Evolutionary conservation across 805 yeast species (phyloP).

Genomic region (Cyberlindnera petersonii): DNA sequence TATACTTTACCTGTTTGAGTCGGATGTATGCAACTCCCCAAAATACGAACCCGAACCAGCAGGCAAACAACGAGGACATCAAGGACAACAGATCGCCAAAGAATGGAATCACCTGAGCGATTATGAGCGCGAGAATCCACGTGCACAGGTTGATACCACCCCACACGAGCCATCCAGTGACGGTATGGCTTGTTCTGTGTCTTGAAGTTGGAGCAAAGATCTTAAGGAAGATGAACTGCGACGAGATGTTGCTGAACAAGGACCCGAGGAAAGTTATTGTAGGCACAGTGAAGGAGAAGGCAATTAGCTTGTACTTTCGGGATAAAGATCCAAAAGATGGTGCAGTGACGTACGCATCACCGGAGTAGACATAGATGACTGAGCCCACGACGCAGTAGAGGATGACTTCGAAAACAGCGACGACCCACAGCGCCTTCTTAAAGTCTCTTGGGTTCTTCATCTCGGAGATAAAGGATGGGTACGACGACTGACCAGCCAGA

Average conservation of each 20-base stretch:
- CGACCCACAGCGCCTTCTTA: conserved; percentile 50
- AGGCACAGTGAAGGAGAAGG: conserved; percentile 58
- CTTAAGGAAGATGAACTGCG: conserved; percentile 46
- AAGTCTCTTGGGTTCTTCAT: conserved; percentile 56
- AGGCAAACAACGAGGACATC: conserved; percentile 59
- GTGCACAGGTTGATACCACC: conserved; percentile 36
- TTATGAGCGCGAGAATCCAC: conserved; percentile 53
- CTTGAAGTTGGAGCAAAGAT: conserved; percentile 39
- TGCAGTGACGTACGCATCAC: conserved; percentile 48
- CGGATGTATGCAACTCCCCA: conserved; percentile 58
- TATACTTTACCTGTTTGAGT: conserved; percentile 34
- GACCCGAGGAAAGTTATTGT: conserved; percentile 55
- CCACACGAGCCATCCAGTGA: conserved; percentile 53
- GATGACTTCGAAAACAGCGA: conserved; percentile 46
- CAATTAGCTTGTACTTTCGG: conserved; percentile 45
- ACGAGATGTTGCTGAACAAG: conserved; percentile 49
- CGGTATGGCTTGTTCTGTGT: conserved; percentile 46
- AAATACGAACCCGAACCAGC: conserved; percentile 62
- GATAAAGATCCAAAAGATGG: conserved; percentile 56
- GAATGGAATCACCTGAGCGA: conserved; percentile 64
- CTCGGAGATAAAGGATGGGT: conserved; percentile 58
- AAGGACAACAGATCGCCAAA: conserved; percentile 52
- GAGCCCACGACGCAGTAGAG: conserved; percentile 52
- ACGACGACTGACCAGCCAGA: conserved; percentile 60
- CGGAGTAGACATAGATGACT: conserved; percentile 54